These are phyloP conservation scores for Candida glucosophila DNA, from an alignment of 1,139 yeast genomes.

Conservation along the genomic window DNA sequence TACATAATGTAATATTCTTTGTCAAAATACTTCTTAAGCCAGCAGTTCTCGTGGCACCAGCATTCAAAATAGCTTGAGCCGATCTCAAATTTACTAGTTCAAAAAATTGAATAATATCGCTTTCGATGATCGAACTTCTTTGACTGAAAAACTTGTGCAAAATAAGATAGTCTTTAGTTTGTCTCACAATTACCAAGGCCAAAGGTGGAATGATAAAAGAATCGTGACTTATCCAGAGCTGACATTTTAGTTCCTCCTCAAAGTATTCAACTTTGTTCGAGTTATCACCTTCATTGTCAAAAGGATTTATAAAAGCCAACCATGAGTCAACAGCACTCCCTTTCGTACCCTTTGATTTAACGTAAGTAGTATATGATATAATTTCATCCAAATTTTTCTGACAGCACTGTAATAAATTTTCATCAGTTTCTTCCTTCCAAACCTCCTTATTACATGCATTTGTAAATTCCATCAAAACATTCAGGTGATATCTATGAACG, in stretches of 20 bases:
- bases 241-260: constrained; percentile 9
- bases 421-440: constrained; percentile 61
- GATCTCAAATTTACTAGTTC: constrained; percentile 48
- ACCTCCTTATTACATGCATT: constrained; percentile 54
- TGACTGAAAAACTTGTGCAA: constrained; percentile 43
- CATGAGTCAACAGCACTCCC: constrained; percentile 35
- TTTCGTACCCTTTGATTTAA: constrained; percentile 19
- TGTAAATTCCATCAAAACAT: constrained; percentile 36
- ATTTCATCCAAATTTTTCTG: constrained; percentile 53
- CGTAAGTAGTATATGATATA: constrained; percentile 39
- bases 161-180: constrained; percentile 39
- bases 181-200: constrained; percentile 23
- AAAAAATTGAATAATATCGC: constrained; percentile 42
- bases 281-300: too few species aligned
- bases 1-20: constrained; percentile 61
- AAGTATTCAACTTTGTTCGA: constrained; percentile 3
- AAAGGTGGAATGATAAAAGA: constrained; percentile 38
- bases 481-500: constrained; percentile 48
- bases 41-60: constrained; percentile 72
- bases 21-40: constrained; percentile 72
- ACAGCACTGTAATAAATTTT: constrained; percentile 20
- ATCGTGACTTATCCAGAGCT: constrained; percentile 30
- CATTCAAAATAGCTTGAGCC: constrained; percentile 59
- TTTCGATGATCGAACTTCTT: constrained; percentile 22
- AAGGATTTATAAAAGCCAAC: constrained; percentile 32